Evolutionary conservation across 805 yeast genomes (phyloP), one percentile per base, ranked within the genome.

Genomic region (Spathaspora girioi): DNA sequence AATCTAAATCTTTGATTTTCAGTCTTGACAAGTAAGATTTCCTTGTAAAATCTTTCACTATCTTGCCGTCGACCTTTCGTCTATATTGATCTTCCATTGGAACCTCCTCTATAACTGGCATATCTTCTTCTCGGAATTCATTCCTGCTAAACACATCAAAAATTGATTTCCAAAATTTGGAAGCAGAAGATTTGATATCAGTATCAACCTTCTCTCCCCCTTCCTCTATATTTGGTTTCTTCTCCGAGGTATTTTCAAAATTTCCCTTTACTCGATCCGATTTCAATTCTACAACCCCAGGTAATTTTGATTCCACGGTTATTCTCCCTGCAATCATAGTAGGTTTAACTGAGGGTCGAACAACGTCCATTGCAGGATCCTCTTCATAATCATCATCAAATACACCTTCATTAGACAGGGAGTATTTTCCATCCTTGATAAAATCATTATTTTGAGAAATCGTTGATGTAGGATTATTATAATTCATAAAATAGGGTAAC

Each of bases 1-100:
- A 56, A 7, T 59, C 63, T 3, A 56, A 60, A 4, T 60, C 51
- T 2, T 68, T 45, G 38, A 45, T 59, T 18, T 45, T 46, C 4
- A 69, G 66, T 50, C 56, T 63, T 8, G 67, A 59, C 11, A 64
- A 50, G 6, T 67, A 54, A 6, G 49, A 56, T 3, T 59, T 59
- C 47, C 63, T 62, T 4, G 67, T 59, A n/a, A 23, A 23, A 4
- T 23, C 26, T 23, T 23, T 23, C n/a, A n/a, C n/a, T n/a, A n/a
- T n/a, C n/a, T n/a, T n/a, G n/a, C n/a, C 6, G 10, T 59, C 58
- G 17, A 50, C 53, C 38, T 54, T 52, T 20, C 59, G 59, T 17
- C 56, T 46, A 1, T 60, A 53, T 43, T 56, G 56, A 7, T 60
- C 60, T 8, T 55, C n/a, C n/a, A n/a, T 53, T 46, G 63, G 60